Evolutionary conservation across 1,284 basidiomycete species (phyloP).

Genomic region (Trichosporon inkin): DNA sequence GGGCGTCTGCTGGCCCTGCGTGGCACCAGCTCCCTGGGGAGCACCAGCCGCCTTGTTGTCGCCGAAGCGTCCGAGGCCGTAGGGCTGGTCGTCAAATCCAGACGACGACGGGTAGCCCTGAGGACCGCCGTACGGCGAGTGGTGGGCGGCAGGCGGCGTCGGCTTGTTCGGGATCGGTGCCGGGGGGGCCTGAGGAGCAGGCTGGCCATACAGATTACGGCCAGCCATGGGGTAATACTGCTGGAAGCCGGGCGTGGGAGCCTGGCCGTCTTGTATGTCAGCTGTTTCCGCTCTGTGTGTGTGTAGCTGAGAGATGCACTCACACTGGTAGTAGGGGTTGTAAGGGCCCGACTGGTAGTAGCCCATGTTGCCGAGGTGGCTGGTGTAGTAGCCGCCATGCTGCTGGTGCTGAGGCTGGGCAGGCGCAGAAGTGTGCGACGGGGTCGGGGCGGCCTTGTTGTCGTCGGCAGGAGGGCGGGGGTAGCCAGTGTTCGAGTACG

Average conservation of each 20-base stretch:
- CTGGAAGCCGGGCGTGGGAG: slow-evolving; percentile 47
- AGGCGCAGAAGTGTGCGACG: slow-evolving; percentile 40
- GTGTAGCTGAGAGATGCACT: slow-evolving; percentile 21
- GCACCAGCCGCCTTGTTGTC: slow-evolving; percentile 26
- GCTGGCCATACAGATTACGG: slow-evolving; percentile 46
- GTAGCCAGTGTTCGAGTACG: slow-evolving; percentile 47
- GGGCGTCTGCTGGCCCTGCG: slow-evolving; percentile 23
- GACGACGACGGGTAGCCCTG: slow-evolving; percentile 37
- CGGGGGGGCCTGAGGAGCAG: slow-evolving; percentile 41
- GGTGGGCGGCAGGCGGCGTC: slow-evolving; percentile 29
- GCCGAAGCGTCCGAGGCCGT: slow-evolving; percentile 39
- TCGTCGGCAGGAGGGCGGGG: slow-evolving; percentile 45
- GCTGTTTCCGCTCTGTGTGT: neutral
- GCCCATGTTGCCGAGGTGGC: slow-evolving; percentile 45
- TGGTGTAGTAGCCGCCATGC: slow-evolving; percentile 41
- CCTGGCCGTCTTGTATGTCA: slow-evolving; percentile 44
- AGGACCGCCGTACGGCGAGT: slow-evolving; percentile 47
- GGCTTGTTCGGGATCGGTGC: slow-evolving; percentile 45
- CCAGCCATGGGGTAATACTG: slow-evolving; percentile 49
- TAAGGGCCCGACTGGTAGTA: slow-evolving; percentile 50
- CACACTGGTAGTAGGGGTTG: slow-evolving; percentile 53
- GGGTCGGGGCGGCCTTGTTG: slow-evolving; percentile 37
- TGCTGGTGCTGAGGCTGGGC: slow-evolving; percentile 46
- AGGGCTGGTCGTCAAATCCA: slow-evolving; percentile 41
- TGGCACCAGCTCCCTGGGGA: slow-evolving; percentile 16